Evolutionary conservation across 2,329 filamentous ascomycete species (phyloP), one percentile per base, ranked within the genome.

Genomic region (Cladophialophora chaetospira): DNA sequence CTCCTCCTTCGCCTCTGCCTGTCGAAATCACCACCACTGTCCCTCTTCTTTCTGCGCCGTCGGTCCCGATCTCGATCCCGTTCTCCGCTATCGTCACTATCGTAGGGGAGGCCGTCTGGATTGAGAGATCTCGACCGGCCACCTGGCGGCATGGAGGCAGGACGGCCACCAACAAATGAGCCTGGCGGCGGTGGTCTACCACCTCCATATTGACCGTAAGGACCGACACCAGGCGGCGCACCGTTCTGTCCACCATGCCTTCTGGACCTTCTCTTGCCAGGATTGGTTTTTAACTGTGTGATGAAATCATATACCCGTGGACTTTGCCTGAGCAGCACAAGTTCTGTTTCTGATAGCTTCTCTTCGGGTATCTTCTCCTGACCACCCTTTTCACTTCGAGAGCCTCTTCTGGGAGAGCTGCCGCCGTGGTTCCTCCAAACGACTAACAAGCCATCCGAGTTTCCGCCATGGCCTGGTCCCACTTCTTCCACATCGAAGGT

Each of bases 281-380:
- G 19, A 6, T 45, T 58, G 48, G 52, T 53, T 15, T 55, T 49
- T 38, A 63, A 40, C n/a, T 60, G 52, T 13, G 44, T 46, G 9
- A 63, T 52, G 42, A 62, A 66, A 13, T 63, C 62, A 11, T 65
- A 55, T 8, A 65, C 60, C 10, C 52, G 45, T 4, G 63, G 61
- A 45, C 55, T 63, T 35, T 60, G 56, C 19, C 52, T 44, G 11
- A 68, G 56, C 36, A 68, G 40, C 5, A 59, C 62, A 28, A 65
- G 25, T 45, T 68, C 66, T 15, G 62, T 64, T 36, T 63, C 58
- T 2, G 58, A 49, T 15, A 68, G 43, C 11, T 52, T 49, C 3
- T 61, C 64, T 44, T 68, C 66, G 4, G 65, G 65, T 21, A 68
- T 65, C 19, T 55, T 54, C 3, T 59, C 55, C 43, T 67, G 65